Conservation (phyloP, 2,329 filamentous ascomycete species). For the Cryphonectria carpinicola region DNA sequence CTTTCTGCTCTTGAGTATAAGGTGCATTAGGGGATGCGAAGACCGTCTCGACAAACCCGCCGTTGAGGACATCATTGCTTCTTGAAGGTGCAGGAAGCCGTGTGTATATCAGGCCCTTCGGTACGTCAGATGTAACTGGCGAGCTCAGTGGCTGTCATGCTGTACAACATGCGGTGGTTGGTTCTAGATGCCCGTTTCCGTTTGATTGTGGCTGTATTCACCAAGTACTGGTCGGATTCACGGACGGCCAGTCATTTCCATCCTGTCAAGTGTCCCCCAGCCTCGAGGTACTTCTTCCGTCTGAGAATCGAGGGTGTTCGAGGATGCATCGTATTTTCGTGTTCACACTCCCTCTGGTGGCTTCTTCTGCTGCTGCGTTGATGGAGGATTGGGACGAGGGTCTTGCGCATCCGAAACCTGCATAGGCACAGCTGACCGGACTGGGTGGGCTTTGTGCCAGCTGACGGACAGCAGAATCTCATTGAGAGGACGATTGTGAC, state of each 20-base stretch:
- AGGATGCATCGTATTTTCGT: slow-evolving; percentile 4
- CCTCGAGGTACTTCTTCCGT: slow-evolving; percentile 20
- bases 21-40: background rate
- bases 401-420: background rate
- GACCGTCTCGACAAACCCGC: too few species aligned
- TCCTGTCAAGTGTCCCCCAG: background rate
- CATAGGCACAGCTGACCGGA: background rate
- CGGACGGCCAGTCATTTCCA: slow-evolving; percentile 21
- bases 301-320: slow-evolving; percentile 11
- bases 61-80: slow-evolving; percentile 13
- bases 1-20: background rate
- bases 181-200: slow-evolving; percentile 21
- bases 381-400: background rate
- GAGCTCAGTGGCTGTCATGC: background rate
- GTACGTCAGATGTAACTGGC: slow-evolving; percentile 1
- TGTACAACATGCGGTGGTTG: slow-evolving; percentile 9
- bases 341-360: background rate
- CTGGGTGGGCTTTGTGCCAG: background rate
- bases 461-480: background rate
- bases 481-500: slow-evolving; percentile 1
- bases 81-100: slow-evolving; percentile 18
- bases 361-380: background rate
- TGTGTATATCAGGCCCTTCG: background rate
- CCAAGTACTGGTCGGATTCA: slow-evolving; percentile 14
- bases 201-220: slow-evolving; percentile 25